Conservation (phyloP, 2,329 filamentous ascomycete genomes). For the Dendryphion nanum region DNA sequence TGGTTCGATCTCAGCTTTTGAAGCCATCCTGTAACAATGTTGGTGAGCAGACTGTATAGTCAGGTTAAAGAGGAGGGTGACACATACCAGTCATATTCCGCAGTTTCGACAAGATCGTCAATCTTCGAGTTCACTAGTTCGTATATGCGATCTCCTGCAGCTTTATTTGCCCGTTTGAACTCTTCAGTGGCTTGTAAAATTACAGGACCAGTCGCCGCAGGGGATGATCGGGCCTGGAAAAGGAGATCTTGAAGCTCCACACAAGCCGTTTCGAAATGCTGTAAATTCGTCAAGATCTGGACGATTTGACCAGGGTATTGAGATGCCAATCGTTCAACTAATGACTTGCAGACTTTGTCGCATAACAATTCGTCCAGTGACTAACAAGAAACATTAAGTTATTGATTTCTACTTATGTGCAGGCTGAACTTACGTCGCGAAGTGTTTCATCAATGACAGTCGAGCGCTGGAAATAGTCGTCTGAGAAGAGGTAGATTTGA, state of each 20-base stretch:
- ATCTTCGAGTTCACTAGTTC: constrained; percentile 99
- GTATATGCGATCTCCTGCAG: constrained; percentile 95
- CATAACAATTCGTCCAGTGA: constrained; percentile 94
- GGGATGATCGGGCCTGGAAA: constrained; percentile 78
- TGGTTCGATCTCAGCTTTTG: constrained; percentile 65
- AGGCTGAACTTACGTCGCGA: constrained; percentile 57
- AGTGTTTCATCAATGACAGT: constrained; percentile 89
- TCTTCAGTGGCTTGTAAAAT: constrained; percentile 78
- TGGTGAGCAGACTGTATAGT: too few relatives aligned
- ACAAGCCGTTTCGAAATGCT: constrained; percentile 94
- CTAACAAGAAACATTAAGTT: constrained; percentile 45
- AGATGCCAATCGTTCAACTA: constrained; percentile 83
- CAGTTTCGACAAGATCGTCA: constrained; percentile 93
- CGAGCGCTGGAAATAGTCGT: constrained; percentile 91
- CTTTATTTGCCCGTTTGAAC: constrained; percentile 89
- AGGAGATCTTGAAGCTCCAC: constrained; percentile 84
- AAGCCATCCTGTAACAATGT: too few relatives aligned
- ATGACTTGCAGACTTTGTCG: constrained; percentile 83
- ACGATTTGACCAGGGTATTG: constrained; percentile 98
- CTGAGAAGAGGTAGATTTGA: constrained; percentile 96
- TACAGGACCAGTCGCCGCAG: constrained; percentile 76
- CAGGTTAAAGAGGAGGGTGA: too few relatives aligned
- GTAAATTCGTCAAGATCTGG: constrained; percentile 94
- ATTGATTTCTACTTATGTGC: constrained; percentile 5
- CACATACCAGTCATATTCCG: constrained; percentile 98